Base-by-base conservation (phyloP, 2,329 filamentous ascomycete genomes). In the Paracamarosporium sp. region DNA sequence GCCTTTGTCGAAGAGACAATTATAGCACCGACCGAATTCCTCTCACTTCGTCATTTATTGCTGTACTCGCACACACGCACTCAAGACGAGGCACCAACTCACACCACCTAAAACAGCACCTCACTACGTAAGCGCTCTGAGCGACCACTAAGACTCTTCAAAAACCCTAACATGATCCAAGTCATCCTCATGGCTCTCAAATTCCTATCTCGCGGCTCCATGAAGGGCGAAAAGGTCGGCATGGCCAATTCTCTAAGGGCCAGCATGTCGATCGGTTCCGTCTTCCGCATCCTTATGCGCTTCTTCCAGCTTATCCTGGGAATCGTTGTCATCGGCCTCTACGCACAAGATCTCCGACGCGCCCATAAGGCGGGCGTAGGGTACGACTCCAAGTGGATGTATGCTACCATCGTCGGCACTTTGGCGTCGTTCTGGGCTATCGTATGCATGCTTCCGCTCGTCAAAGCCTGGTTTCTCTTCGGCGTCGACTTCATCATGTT, bases 281-380 rank as follows among this genome's bases (percentile, higher is more conserved):
- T 60, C 40, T 35, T 82, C 64, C 89, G 90, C 70, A 79, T 83
- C 24, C 63, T 83, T 62, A 78, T 93, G n/a, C 90, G 93, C 72
- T 82, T 93, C 74, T 78, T 89, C 59, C 91, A 94, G 70, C 88
- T 97, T 70, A 83, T 90, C 56, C 83, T 96, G 63, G 91, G 88
- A 13, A 78, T 96, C 56, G 85, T 90, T 1, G 90, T 95, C 53
- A 88, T 89, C 63, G 93, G 90, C 1, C 85, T 97, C 20, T 97
- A 77, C 44, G 75, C 74, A 5, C 58, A 80, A 22, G 75, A 78
- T 30, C 68, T 79, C 44, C 53, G 76, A 62, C 63, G 70, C 36
- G 72, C 78, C 55, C 67, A 63, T 47, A 69, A 73, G 50, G 63
- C 95, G 64, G 83, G 61, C 60, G 67, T 61, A 33, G 71, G 73